Base-by-base conservation (phyloP, 768 basidiomycete genomes). In the Leccinellum albellum region DNA sequence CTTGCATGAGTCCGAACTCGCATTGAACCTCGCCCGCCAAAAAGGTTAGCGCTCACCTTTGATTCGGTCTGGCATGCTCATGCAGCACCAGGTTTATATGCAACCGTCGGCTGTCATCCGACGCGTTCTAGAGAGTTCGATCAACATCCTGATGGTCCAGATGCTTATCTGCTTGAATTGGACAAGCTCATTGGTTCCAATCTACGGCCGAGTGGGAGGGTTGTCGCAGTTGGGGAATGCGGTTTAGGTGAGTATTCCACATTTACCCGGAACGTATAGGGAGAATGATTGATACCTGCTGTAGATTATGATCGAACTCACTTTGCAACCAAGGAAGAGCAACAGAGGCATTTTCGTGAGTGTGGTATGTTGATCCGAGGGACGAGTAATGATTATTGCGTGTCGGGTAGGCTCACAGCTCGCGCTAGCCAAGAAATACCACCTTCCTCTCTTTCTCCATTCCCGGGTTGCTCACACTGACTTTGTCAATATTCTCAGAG, bases 71-170 rank as follows among this genome's bases (percentile, higher is more conserved):
- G 33, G 45, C 28, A 4, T 4, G 40, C 42, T 29, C 26, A 10
- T 29, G 47, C 13, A 24, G 17, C 24, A 47, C 9, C 54, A 86
- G 89, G 77, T 13, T 68, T 90, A 14, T 89, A 84, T 66, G 82
- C 86, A 17, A 92, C 91, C 1, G 81, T 86, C 8, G 91, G 91
- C 20, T 87, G 87, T 58, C 91, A 93, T 70, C 91, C 91, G 0
- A 91, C 89, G 15, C 85, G 87, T 20, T 82, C 86, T 1, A 70
- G 61, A 7, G 87, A 92, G 66, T 89, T 91, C 55, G 85, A 86
- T 32, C 70, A 75, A 54, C 78, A 78, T 65, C 69, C 73, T 3
- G 79, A 70, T 14, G 88, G 88, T 0, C 79, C 81, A 0, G 78
- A 81, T 1, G 83, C 75, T 3, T 93, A 92, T 66, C 69, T 91